Evolutionary conservation across 441 rosid species (phyloP).

Genomic region (Erodium texanum): DNA sequence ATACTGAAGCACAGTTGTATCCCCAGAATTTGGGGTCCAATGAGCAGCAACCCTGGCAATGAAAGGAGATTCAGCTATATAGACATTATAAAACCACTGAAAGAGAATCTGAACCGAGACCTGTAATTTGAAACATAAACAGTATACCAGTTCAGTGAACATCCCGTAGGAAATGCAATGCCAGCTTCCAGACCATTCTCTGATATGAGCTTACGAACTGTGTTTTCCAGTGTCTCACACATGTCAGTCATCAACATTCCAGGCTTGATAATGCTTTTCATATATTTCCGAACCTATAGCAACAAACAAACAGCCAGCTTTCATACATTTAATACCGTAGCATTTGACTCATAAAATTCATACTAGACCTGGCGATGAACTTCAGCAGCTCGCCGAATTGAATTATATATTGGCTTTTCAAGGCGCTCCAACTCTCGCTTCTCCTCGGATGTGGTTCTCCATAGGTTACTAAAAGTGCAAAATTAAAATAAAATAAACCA

Average conservation of each 20-base stretch:
- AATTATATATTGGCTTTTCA: constrained; percentile 74
- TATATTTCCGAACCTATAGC: constrained; percentile 68
- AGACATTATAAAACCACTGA: constrained; percentile 1
- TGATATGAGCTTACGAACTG: constrained; percentile 76
- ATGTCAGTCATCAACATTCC: constrained; percentile 94
- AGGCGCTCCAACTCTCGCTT: constrained; percentile 85
- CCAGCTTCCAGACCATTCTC: constrained; percentile 96
- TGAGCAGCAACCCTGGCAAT: constrained; percentile 85
- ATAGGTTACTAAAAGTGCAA: constrained; percentile 46
- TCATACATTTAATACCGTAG: not conserved
- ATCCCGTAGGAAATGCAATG: constrained; percentile 98
- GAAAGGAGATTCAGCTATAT: constrained; percentile 15
- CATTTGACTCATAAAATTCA: not conserved
- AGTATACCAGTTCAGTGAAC: constrained; percentile 79
- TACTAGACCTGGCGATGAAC: constrained; percentile 82
- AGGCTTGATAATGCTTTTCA: constrained; percentile 69
- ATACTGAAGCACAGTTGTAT: constrained; percentile 90
- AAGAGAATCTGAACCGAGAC: constrained; percentile 4
- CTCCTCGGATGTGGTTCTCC: constrained; percentile 96
- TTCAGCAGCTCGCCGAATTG: constrained; percentile 94
- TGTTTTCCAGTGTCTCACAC: constrained; percentile 82
- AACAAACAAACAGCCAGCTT: not conserved
- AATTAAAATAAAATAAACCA: not conserved
- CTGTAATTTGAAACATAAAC: constrained; percentile 1
- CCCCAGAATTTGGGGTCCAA: constrained; percentile 97